Percentiles rank a stretch among this genome's conserved stretches.
Evolutionary conservation across 306 rosid species (phyloP).

Genomic region (Pterocarpus santalinus): DNA sequence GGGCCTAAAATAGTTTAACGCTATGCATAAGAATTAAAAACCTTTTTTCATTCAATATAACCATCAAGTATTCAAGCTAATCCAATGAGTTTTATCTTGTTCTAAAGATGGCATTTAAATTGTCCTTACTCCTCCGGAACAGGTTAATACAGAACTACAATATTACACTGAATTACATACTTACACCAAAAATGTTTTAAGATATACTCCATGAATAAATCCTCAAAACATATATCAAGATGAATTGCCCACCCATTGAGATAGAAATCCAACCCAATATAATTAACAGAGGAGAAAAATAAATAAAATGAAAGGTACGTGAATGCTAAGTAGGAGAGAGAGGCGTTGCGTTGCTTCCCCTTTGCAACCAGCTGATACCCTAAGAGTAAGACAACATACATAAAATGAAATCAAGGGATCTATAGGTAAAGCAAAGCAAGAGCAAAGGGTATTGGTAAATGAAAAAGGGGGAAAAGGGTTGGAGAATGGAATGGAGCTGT

Average conservation of each 20-base stretch:
- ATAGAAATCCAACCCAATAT: neutral
- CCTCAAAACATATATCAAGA: neutral
- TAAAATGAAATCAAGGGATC: neutral
- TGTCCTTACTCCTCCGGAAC: neutral
- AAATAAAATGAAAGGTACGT: constrained; percentile 55
- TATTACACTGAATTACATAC: neutral
- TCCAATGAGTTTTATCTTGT: too few relatives aligned
- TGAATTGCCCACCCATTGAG: constrained; percentile 19
- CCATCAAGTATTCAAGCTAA: too few relatives aligned
- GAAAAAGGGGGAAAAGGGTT: neutral
- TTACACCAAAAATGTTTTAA: constrained; percentile 2
- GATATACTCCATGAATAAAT: constrained; percentile 2
- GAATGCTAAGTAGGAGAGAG: constrained; percentile 52
- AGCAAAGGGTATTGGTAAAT: neutral
- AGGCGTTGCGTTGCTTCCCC: constrained; percentile 72
- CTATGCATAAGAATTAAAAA: neutral
- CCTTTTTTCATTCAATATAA: neutral
- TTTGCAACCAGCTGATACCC: constrained; percentile 89
- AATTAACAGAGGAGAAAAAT: neutral
- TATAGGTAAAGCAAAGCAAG: constrained; percentile 16
- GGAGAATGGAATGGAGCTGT: constrained; percentile 49
- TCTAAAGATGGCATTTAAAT: neutral
- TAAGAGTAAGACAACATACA: constrained; percentile 41
- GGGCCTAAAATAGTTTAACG: constrained; percentile 1
- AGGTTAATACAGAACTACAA: neutral